Evolutionary conservation across 1,139 yeast genomes (phyloP).

Genomic region (Candida sanyaensis): DNA sequence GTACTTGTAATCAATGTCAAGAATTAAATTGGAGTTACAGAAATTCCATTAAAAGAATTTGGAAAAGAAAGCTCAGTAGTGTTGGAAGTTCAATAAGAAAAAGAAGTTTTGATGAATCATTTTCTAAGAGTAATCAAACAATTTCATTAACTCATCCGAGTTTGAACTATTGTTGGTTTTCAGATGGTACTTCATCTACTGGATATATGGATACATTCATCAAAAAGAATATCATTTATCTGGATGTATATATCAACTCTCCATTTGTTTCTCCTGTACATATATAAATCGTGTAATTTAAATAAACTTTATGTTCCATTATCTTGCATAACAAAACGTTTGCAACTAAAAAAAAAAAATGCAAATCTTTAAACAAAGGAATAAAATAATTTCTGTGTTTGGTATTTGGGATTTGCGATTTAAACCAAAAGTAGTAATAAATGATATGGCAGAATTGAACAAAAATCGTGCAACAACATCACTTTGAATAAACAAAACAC

Average conservation of each 20-base stretch:
- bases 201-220: neutral
- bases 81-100: neutral
- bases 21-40: neutral
- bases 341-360: no score
- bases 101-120: neutral
- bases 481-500: no score
- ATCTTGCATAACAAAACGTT: no score
- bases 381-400: no score
- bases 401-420: no score
- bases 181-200: neutral
- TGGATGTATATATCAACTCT: neutral
- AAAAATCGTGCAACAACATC: no score
- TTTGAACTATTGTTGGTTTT: neutral
- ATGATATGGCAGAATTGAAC: no score
- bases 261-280: neutral
- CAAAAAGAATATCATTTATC: neutral
- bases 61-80: neutral
- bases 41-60: neutral
- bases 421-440: no score
- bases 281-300: no score
- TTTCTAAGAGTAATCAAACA: neutral
- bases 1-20: neutral
- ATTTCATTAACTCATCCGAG: neutral
- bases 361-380: no score
- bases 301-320: neutral